These are phyloP conservation scores for Colletotrichum sp. DNA, from an alignment of 2,329 filamentous ascomycete genomes.

Conservation along the genomic window DNA sequence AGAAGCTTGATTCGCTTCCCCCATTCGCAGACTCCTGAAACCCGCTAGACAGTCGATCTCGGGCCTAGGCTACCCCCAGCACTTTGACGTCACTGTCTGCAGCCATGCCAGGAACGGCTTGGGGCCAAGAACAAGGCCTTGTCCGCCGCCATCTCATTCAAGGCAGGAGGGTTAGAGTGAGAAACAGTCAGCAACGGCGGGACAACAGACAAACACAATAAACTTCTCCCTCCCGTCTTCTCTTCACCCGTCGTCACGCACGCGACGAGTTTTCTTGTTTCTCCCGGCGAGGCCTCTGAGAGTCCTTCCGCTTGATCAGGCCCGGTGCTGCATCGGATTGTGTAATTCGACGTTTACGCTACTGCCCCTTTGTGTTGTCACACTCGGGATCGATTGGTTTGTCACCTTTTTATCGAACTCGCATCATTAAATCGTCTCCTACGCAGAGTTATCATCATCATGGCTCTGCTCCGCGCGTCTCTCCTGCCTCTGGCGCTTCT, in stretches of 20 bases:
- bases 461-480: neutral
- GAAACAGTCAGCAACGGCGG: neutral
- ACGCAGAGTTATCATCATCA: neutral
- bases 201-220: neutral
- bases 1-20: conserved; percentile 16
- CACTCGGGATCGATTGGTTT: neutral
- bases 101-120: neutral
- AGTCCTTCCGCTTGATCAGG: neutral
- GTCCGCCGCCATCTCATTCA: neutral
- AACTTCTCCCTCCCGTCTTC: neutral
- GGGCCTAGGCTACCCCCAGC: neutral
- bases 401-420: neutral
- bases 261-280: neutral
- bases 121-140: neutral
- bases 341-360: neutral
- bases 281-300: neutral
- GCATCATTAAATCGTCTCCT: no score
- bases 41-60: conserved; percentile 1
- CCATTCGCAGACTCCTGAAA: conserved; percentile 8
- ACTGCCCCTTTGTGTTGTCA: neutral
- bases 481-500: conserved; percentile 14
- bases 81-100: conserved; percentile 11
- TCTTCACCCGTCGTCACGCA: neutral
- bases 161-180: neutral
- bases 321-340: neutral